Evolutionary conservation across 2,329 filamentous ascomycete genomes (phyloP).

Genomic region (Fusarium sororula): DNA sequence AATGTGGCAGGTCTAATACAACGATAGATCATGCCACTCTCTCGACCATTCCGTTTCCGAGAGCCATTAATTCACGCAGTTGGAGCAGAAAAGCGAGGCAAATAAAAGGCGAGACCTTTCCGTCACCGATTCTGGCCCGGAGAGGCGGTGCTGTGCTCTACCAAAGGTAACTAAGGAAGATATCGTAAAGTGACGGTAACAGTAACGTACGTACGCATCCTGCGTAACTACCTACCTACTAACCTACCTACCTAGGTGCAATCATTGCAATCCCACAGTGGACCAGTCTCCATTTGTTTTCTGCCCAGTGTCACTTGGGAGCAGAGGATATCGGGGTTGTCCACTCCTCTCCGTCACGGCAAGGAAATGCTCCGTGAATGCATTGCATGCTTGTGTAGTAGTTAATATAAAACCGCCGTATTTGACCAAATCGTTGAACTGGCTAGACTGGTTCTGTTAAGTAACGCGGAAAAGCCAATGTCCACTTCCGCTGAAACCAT

Average conservation of each 20-base stretch:
- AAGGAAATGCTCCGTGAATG: neutral
- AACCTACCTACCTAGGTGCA: neutral
- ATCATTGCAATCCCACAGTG: neutral
- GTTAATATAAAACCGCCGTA: slow-evolving; percentile 7
- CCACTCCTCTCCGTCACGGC: slow-evolving; percentile 7
- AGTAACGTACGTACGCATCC: neutral
- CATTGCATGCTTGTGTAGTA: slow-evolving; percentile 4
- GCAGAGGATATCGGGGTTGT: neutral
- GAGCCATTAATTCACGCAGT: slow-evolving; percentile 12
- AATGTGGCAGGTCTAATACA: neutral
- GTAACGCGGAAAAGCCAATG: neutral
- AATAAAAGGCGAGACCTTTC: neutral
- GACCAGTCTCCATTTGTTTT: slow-evolving; percentile 3
- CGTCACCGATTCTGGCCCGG: slow-evolving; percentile 1
- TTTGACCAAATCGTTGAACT: neutral
- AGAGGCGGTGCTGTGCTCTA: neutral
- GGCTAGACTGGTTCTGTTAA: neutral
- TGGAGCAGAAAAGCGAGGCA: neutral
- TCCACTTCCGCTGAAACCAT: neutral
- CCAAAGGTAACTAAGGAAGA: neutral
- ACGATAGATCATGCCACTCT: slow-evolving; percentile 10
- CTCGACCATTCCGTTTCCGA: slow-evolving; percentile 5
- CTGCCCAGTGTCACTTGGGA: neutral
- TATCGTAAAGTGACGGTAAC: neutral
- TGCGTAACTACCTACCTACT: neutral